Conservation (phyloP, 257 asterid species). For the Nicotiana tomentosiformis region DNA sequence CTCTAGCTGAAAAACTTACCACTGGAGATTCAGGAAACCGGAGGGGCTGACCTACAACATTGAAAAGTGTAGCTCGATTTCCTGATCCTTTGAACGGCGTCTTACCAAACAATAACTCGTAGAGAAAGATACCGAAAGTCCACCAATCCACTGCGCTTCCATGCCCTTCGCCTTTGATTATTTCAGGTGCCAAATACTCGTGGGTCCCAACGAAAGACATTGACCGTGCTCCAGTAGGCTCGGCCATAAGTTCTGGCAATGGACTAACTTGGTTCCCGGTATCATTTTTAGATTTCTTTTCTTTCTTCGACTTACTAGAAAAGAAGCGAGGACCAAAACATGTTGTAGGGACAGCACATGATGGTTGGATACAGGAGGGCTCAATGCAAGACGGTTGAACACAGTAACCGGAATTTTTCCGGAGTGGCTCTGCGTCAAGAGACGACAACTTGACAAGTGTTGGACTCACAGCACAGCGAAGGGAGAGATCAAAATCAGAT, state of each 20-base stretch:
- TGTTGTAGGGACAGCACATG: neutral
- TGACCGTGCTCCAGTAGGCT: constrained; percentile 4
- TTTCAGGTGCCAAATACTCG: constrained; percentile 1
- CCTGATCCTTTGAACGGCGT: neutral
- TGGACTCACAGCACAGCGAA: constrained; percentile 3
- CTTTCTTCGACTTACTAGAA: neutral
- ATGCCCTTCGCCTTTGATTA: constrained; percentile 6
- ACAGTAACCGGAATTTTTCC: neutral
- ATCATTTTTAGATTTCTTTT: neutral
- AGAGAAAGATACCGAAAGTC: constrained; percentile 2
- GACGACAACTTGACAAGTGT: constrained; percentile 3
- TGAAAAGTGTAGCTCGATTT: neutral
- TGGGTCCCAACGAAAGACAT: constrained; percentile 8
- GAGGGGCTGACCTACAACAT: constrained; percentile 5
- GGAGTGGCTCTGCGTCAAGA: neutral
- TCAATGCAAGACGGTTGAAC: neutral
- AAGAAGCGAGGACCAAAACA: constrained; percentile 7
- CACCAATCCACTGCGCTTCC: constrained; percentile 9
- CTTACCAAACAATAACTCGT: constrained; percentile 7
- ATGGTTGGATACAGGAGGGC: neutral
- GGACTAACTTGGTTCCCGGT: constrained; percentile 9
- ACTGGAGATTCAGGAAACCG: constrained; percentile 6
- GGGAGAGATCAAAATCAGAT: constrained; percentile 7
- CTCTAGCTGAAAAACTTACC: constrained; percentile 6
- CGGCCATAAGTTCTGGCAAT: constrained; percentile 5